Evolutionary conservation across 139 green algal genomes (phyloP).

Genomic region (Bryopsis sp.): DNA sequence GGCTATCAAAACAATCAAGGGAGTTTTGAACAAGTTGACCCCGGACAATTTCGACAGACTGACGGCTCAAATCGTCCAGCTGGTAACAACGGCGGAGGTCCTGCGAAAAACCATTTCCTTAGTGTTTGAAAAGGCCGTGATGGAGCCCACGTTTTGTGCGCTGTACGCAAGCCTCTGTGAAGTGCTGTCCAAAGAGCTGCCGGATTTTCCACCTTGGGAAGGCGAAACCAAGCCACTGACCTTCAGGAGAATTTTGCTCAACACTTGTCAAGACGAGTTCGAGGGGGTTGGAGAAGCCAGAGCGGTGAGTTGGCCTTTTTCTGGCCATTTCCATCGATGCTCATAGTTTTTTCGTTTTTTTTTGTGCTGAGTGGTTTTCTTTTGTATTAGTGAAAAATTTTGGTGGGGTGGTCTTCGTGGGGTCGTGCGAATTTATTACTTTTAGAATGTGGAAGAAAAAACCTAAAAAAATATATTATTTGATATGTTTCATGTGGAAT

Average conservation of each 20-base stretch:
- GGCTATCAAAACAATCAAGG: constrained; percentile 84
- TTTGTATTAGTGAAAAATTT: too few relatives aligned
- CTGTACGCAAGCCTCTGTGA: constrained; percentile 53
- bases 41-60: constrained; percentile 97
- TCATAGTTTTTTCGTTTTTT: too few relatives aligned
- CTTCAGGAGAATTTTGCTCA: constrained; percentile 92
- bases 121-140: constrained; percentile 96
- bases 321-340: too few relatives aligned
- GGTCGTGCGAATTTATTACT: too few relatives aligned
- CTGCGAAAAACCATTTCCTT: constrained; percentile 70
- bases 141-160: constrained; percentile 92
- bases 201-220: constrained; percentile 50
- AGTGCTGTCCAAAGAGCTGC: constrained; percentile 43
- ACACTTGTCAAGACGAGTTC: constrained; percentile 99
- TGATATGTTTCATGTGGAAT: too few relatives aligned
- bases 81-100: constrained; percentile 55
- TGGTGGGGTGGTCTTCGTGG: too few relatives aligned
- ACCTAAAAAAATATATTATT: too few relatives aligned
- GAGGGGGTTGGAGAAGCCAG: constrained; percentile 60
- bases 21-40: constrained; percentile 99
- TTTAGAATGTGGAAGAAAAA: too few relatives aligned
- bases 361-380: too few relatives aligned
- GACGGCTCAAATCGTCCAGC: constrained; percentile 65
- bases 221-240: constrained; percentile 60
- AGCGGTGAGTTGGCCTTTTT: too few relatives aligned